Evolutionary conservation across 2,329 filamentous ascomycete genomes (phyloP).

Genomic region (Domatiomyces catenatus): DNA sequence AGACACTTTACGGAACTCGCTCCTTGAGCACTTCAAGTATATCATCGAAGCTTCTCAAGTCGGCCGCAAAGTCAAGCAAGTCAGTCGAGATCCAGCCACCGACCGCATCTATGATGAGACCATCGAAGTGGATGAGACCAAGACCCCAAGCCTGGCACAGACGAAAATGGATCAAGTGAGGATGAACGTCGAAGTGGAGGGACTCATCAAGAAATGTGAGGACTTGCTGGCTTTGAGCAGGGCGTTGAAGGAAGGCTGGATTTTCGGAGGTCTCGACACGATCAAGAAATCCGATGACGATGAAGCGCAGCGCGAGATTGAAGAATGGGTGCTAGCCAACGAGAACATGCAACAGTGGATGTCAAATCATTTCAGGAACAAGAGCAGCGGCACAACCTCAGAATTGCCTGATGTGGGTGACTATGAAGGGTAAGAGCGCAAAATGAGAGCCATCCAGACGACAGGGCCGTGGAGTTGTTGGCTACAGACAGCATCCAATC

Average conservation of each 20-base stretch:
- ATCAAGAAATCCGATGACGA: slow-evolving; percentile 29
- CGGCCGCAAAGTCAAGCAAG: not conserved
- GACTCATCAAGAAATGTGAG: slow-evolving; percentile 24
- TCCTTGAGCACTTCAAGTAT: not conserved
- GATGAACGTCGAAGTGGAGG: not conserved
- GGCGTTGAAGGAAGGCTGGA: slow-evolving; percentile 50
- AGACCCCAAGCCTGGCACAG: not conserved
- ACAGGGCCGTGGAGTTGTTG: not conserved
- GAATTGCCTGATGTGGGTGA: not conserved
- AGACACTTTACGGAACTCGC: not conserved
- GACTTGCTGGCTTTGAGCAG: slow-evolving; percentile 46
- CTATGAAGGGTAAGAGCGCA: not conserved
- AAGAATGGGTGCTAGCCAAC: slow-evolving; percentile 26
- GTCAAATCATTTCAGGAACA: not conserved
- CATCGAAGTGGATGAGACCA: not conserved
- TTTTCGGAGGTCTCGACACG: slow-evolving; percentile 49
- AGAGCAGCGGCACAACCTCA: not conserved
- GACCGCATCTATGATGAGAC: not conserved
- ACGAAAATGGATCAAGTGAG: not conserved
- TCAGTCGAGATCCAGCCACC: not conserved
- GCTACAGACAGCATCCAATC: not conserved
- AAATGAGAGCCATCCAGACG: not conserved
- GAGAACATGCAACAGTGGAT: slow-evolving; percentile 4
- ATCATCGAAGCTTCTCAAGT: not conserved
- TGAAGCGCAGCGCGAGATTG: slow-evolving; percentile 26